These are phyloP conservation scores for Adansonia digitata DNA, from an alignment of 345 rosid species.

Conservation along the genomic window DNA sequence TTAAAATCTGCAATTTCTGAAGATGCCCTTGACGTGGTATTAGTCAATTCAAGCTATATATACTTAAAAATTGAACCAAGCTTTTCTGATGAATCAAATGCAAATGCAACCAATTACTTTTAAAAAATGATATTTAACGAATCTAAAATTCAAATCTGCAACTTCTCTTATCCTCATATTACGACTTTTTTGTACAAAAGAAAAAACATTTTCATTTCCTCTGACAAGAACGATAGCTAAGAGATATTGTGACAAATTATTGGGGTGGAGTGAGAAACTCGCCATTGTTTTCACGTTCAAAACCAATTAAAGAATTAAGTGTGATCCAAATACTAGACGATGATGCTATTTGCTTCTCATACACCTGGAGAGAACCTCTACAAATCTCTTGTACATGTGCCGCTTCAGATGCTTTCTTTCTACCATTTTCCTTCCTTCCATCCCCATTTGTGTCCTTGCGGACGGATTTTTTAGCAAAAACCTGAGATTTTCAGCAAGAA, in stretches of 20 bases:
- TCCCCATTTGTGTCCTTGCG: conserved; percentile 51
- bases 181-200: neutral
- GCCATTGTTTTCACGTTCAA: conserved; percentile 4
- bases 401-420: conserved; percentile 67
- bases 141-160: neutral
- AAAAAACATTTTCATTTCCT: neutral
- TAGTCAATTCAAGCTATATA: too few relatives aligned
- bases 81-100: too few relatives aligned
- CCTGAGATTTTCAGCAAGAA: conserved; percentile 51
- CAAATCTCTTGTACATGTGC: conserved; percentile 81
- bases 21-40: too few relatives aligned
- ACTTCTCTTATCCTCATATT: neutral
- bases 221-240: neutral
- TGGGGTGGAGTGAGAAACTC: neutral
- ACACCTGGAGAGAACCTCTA: conserved; percentile 68
- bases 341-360: conserved; percentile 51
- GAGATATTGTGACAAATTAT: neutral
- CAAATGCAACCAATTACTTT: too few relatives aligned
- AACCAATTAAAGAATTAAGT: conserved; percentile 41
- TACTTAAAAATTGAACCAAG: too few relatives aligned
- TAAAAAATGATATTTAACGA: neutral
- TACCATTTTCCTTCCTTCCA: conserved; percentile 60
- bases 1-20: too few relatives aligned
- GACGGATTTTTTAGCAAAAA: conserved; percentile 51
- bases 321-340: conserved; percentile 2